These are phyloP conservation scores for Begonia loranthoides DNA, from an alignment of 306 rosid genomes.

Conservation along the genomic window DNA sequence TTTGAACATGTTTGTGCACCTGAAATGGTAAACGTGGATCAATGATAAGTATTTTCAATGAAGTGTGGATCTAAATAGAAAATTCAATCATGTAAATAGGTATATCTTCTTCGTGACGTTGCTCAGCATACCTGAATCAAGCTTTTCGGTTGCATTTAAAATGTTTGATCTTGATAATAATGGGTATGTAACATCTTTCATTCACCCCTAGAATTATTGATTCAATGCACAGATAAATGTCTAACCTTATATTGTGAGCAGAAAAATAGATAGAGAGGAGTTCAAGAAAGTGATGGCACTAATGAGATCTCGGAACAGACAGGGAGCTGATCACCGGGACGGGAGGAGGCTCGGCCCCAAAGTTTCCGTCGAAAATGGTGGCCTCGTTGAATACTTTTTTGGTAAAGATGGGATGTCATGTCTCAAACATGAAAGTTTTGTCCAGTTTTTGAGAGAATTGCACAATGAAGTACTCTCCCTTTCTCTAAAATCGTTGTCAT, in stretches of 20 bases:
- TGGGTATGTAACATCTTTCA: conserved; percentile 25
- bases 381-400: conserved; percentile 53
- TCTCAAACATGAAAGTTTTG: conserved; percentile 49
- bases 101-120: conserved; percentile 68
- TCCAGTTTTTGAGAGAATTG: conserved; percentile 46
- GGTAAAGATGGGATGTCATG: conserved; percentile 47
- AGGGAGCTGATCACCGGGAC: conserved; percentile 40
- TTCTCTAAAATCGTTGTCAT: background rate
- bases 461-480: conserved; percentile 43
- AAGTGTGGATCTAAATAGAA: too few species aligned
- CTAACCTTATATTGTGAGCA: conserved; percentile 1
- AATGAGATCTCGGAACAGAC: conserved; percentile 57
- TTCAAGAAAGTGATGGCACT: conserved; percentile 66
- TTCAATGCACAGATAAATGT: background rate
- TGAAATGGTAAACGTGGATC: too few species aligned
- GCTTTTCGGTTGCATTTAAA: conserved; percentile 66
- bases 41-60: too few species aligned
- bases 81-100: conserved; percentile 10
- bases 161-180: conserved; percentile 75
- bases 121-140: conserved; percentile 63
- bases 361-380: conserved; percentile 41
- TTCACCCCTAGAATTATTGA: background rate
- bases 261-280: conserved; percentile 55
- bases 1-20: too few species aligned
- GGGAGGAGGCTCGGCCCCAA: conserved; percentile 33